phyloP scores from a whole-genome alignment of 1,284 basidiomycete genomes.

The Trametes polyzona region DNA sequence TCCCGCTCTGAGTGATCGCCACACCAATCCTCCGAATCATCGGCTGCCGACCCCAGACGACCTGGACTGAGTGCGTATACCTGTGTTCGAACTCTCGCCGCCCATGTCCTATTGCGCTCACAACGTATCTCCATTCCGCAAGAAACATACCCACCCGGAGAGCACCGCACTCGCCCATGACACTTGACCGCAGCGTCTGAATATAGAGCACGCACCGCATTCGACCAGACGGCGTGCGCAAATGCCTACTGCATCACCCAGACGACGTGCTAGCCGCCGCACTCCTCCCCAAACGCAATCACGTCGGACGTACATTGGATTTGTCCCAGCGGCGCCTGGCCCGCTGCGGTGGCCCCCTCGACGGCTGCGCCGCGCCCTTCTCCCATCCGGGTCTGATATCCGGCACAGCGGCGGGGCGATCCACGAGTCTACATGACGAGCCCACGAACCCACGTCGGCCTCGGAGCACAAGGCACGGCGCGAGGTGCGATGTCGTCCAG shows the following conservation, averaged over 20 bases:
- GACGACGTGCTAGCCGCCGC: not conserved
- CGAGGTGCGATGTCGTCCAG: not conserved
- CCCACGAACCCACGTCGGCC: too few species aligned
- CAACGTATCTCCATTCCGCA: not conserved
- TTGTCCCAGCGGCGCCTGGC: not conserved
- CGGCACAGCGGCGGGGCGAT: conserved; percentile 3
- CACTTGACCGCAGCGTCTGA: not conserved
- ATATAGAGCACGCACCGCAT: not conserved
- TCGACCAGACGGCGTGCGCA: not conserved
- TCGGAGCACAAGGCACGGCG: not conserved
- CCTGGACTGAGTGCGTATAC: too few species aligned
- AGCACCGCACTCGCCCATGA: not conserved
- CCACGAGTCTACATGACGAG: too few species aligned
- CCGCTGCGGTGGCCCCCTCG: conserved; percentile 4
- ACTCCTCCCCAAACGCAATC: not conserved
- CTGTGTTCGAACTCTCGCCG: not conserved
- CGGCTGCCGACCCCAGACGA: conserved; percentile 1
- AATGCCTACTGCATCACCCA: not conserved
- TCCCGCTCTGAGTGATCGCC: too few species aligned
- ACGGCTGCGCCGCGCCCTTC: not conserved
- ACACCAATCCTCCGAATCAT: too few species aligned
- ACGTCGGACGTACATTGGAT: not conserved
- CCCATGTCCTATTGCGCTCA: not conserved
- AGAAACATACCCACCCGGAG: not conserved
- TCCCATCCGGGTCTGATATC: conserved; percentile 4